These are phyloP conservation scores for Cerioporus squamosus DNA, from an alignment of 1,284 basidiomycete species.

Conservation along the genomic window DNA sequence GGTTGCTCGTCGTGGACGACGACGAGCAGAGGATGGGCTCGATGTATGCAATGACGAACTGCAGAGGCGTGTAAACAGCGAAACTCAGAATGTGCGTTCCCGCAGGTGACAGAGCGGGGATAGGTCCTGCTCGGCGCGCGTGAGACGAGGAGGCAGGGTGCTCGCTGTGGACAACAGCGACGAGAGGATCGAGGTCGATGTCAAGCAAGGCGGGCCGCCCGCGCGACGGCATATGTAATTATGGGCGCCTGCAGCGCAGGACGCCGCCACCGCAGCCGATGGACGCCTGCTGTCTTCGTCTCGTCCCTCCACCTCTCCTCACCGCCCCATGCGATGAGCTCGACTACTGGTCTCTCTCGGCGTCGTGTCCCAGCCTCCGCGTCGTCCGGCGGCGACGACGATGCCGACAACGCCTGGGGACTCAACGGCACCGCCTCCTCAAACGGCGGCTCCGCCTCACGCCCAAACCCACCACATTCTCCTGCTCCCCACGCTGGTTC, in stretches of 20 bases:
- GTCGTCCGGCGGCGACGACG: conserved; percentile 40
- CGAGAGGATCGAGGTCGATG: background rate
- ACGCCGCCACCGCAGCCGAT: conserved; percentile 6
- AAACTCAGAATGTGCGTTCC: too few species aligned
- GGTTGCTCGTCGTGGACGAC: too few species aligned
- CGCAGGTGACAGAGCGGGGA: too few species aligned
- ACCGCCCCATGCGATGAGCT: conserved; percentile 40
- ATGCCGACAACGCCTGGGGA: conserved; percentile 35
- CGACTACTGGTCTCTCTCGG: conserved; percentile 53
- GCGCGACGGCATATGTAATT: background rate
- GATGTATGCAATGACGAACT: too few species aligned
- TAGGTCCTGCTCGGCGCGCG: too few species aligned
- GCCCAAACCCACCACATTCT: conserved; percentile 23
- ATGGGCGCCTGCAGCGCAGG: conserved; percentile 4
- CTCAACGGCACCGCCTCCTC: conserved; percentile 33
- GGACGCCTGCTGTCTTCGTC: conserved; percentile 4
- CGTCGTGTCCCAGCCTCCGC: conserved; percentile 49
- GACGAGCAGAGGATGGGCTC: too few species aligned
- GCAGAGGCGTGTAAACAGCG: too few species aligned
- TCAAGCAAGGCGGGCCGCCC: background rate
- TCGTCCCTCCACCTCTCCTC: conserved; percentile 3
- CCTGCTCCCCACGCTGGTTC: conserved; percentile 63
- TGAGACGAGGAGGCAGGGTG: too few species aligned
- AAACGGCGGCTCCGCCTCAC: conserved; percentile 39
- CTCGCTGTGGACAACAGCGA: conserved; percentile 7